Evolutionary conservation across 257 asterid species (phyloP).

Genomic region (Lycium barbarum): DNA sequence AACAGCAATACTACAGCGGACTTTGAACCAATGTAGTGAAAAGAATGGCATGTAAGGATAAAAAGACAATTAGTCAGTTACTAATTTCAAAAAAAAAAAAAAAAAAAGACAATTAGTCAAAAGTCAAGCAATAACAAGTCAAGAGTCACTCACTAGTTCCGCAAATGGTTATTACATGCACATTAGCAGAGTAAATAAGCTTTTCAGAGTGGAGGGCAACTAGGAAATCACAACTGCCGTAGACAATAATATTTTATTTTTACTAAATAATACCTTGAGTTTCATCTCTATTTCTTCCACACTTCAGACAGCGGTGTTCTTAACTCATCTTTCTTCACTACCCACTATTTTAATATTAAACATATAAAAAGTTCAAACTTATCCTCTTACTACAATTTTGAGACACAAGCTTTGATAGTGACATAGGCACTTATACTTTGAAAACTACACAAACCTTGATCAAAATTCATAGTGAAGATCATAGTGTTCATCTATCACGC

Average conservation of each 20-base stretch:
- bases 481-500: conserved; percentile 4
- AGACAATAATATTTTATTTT: conserved; percentile 13
- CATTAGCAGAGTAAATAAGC: neutral
- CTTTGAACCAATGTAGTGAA: neutral
- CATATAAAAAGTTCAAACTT: neutral
- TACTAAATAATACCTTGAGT: neutral
- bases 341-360: neutral
- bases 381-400: conserved; percentile 6
- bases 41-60: neutral
- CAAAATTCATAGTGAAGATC: no score
- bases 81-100: no score
- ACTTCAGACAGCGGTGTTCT: neutral
- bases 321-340: conserved; percentile 1
- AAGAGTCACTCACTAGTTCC: neutral
- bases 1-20: neutral
- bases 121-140: conserved; percentile 15
- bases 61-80: conserved; percentile 13
- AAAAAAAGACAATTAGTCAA: conserved; percentile 13
- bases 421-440: neutral
- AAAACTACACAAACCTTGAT: neutral
- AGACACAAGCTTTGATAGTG: neutral
- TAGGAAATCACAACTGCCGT: neutral
- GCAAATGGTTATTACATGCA: conserved; percentile 2
- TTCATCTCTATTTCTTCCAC: conserved; percentile 18
- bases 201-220: conserved; percentile 2